A percentile compares a stretch with the other conserved stretches of the same genome.
These are phyloP conservation scores for Geosmithia flava DNA, from an alignment of 2,329 filamentous ascomycete species.

Conservation along the genomic window DNA sequence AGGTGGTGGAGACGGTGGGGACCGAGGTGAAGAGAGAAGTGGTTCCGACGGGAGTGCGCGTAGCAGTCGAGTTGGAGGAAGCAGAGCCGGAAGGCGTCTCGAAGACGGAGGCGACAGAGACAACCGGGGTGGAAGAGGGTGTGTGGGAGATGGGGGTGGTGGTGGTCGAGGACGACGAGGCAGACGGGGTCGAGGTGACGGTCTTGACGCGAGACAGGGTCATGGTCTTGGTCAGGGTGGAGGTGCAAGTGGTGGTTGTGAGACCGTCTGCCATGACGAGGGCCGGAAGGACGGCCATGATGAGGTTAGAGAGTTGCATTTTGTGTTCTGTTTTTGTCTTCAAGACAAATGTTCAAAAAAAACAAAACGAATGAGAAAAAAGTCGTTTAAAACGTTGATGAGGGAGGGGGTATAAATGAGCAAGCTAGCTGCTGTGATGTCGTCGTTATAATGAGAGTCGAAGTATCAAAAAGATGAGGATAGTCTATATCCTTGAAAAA, in stretches of 20 bases:
- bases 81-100: background rate
- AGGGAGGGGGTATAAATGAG: background rate
- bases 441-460: slow-evolving; percentile 11
- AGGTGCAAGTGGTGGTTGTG: slow-evolving; percentile 35
- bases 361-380: too few species aligned
- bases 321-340: background rate
- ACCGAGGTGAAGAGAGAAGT: slow-evolving; percentile 11
- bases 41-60: slow-evolving; percentile 3
- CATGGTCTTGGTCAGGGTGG: slow-evolving; percentile 36
- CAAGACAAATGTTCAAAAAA: background rate
- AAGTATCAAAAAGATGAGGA: slow-evolving; percentile 8
- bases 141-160: slow-evolving; percentile 7
- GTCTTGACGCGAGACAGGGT: slow-evolving; percentile 35
- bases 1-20: slow-evolving; percentile 12
- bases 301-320: slow-evolving; percentile 27
- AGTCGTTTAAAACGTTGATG: background rate
- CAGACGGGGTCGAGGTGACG: slow-evolving; percentile 20
- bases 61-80: slow-evolving; percentile 5
- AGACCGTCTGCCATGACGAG: slow-evolving; percentile 31
- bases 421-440: slow-evolving; percentile 7
- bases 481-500: slow-evolving; percentile 7
- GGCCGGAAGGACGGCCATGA: slow-evolving; percentile 39
- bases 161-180: slow-evolving; percentile 9
- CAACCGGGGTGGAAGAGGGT: slow-evolving; percentile 7
- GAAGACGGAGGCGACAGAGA: too few species aligned